A percentile compares a stretch with the other conserved stretches of the same genome.
Evolutionary conservation across 2,329 filamentous ascomycete genomes (phyloP).

Genomic region (Lasiodiplodia theobromae): DNA sequence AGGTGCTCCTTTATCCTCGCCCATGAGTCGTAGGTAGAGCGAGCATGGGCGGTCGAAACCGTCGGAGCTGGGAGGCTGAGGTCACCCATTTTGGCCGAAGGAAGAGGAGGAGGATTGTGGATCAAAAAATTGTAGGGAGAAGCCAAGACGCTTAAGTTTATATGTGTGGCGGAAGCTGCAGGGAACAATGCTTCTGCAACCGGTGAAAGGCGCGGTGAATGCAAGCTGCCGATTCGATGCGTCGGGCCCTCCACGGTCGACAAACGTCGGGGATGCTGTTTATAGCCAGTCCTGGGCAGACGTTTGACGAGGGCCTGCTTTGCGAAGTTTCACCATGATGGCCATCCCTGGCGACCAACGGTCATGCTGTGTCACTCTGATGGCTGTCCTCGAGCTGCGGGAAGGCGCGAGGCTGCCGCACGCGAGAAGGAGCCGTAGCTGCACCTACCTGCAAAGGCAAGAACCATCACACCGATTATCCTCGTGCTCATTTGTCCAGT

Average conservation of each 20-base stretch:
- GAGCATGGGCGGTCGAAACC: constrained; percentile 6
- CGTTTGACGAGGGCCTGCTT: neutral
- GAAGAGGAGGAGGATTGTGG: neutral
- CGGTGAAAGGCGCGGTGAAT: constrained; percentile 5
- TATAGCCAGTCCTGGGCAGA: neutral
- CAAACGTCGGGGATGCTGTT: neutral
- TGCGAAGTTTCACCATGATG: neutral
- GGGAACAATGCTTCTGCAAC: constrained; percentile 3
- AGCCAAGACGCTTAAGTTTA: constrained; percentile 7
- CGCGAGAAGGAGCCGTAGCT: neutral
- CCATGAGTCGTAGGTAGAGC: constrained; percentile 13
- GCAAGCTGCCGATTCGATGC: neutral
- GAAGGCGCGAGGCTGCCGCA: neutral
- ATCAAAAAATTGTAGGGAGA: neutral
- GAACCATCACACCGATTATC: neutral
- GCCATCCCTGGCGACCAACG: constrained; percentile 13
- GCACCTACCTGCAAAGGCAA: neutral
- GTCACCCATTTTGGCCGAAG: constrained; percentile 14
- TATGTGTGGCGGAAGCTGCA: neutral
- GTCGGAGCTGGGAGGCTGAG: neutral
- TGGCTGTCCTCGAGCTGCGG: neutral
- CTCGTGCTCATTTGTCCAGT: neutral
- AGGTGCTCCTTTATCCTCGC: neutral
- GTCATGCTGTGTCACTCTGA: neutral
- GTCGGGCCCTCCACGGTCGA: neutral